Conservation (phyloP, 805 yeast species). For the Debaryomyces tyrocola region DNA sequence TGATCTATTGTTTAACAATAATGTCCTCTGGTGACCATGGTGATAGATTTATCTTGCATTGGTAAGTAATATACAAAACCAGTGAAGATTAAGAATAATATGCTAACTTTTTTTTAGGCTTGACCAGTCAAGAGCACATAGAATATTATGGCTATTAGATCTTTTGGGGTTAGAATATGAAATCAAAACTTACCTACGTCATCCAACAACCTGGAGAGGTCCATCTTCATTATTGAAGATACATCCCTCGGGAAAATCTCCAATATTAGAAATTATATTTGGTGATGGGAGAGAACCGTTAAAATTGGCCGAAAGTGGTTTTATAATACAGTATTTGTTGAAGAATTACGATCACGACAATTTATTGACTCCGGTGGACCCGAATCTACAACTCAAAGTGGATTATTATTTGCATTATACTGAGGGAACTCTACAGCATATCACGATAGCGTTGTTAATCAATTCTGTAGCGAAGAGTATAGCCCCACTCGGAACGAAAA, state of each 20-base stretch:
- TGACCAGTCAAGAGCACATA: constrained; percentile 56
- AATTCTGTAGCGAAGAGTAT: constrained; percentile 39
- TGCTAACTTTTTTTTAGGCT: constrained; percentile 30
- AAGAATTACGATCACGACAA: constrained; percentile 32
- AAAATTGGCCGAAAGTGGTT: constrained; percentile 38
- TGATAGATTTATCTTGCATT: constrained; percentile 22
- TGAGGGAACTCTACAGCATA: constrained; percentile 63
- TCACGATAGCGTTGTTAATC: constrained; percentile 38
- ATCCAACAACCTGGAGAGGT: constrained; percentile 43
- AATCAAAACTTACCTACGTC: constrained; percentile 52
- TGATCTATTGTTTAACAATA: too few species aligned
- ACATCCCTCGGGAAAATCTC: constrained; percentile 66
- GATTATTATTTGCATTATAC: constrained; percentile 56
- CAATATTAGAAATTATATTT: constrained; percentile 48
- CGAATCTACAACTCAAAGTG: constrained; percentile 42
- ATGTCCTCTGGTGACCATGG: not conserved
- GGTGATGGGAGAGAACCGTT: constrained; percentile 36
- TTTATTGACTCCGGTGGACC: constrained; percentile 25
- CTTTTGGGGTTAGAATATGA: constrained; percentile 56
- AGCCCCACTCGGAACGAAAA: constrained; percentile 50
- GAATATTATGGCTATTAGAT: constrained; percentile 67
- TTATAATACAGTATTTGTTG: constrained; percentile 38
- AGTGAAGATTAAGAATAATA: not conserved
- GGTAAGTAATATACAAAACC: constrained; percentile 16
- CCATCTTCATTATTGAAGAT: constrained; percentile 49